Conservation (phyloP, 2,329 filamentous ascomycete genomes). For the Colletotrichum caudatum region DNA sequence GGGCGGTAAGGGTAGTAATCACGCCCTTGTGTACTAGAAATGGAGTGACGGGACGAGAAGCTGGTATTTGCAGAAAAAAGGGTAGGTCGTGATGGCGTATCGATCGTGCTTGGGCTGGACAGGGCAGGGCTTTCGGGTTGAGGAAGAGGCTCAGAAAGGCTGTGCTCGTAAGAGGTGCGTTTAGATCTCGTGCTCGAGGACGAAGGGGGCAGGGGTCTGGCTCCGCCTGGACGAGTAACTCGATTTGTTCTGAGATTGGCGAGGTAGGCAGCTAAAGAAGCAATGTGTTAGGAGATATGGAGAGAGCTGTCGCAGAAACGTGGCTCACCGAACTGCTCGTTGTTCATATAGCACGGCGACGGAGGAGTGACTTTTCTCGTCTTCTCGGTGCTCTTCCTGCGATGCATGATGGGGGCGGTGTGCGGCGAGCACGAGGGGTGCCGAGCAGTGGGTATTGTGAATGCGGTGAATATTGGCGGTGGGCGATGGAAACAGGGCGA, state of each 20-base stretch:
- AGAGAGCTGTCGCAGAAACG: conserved; percentile 18
- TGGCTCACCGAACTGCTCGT: conserved; percentile 73
- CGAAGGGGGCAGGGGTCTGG: conserved; percentile 68
- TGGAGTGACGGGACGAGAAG: conserved; percentile 64
- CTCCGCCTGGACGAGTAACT: conserved; percentile 75
- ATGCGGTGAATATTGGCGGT: background rate
- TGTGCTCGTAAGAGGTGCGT: conserved; percentile 49
- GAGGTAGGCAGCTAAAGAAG: conserved; percentile 39
- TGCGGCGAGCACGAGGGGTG: background rate
- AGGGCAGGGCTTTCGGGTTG: conserved; percentile 24
- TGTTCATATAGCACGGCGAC: conserved; percentile 73
- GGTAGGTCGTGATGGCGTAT: conserved; percentile 38
- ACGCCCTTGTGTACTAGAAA: conserved; percentile 56
- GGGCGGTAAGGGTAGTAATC: conserved; percentile 65
- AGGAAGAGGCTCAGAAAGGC: conserved; percentile 44
- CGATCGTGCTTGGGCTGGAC: conserved; percentile 34
- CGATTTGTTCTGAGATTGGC: conserved; percentile 77
- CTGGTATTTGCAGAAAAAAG: conserved; percentile 51
- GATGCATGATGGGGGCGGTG: conserved; percentile 25
- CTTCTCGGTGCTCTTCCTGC: conserved; percentile 51
- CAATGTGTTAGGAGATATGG: conserved; percentile 13
- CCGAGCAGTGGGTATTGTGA: background rate
- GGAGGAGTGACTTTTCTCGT: conserved; percentile 70
- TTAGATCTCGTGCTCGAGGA: conserved; percentile 50
- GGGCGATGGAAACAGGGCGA: conserved; percentile 1